Evolutionary conservation across 495 filamentous ascomycete genomes (phyloP), one percentile per base, ranked within the genome.

Genomic region (Xylaria acuta): DNA sequence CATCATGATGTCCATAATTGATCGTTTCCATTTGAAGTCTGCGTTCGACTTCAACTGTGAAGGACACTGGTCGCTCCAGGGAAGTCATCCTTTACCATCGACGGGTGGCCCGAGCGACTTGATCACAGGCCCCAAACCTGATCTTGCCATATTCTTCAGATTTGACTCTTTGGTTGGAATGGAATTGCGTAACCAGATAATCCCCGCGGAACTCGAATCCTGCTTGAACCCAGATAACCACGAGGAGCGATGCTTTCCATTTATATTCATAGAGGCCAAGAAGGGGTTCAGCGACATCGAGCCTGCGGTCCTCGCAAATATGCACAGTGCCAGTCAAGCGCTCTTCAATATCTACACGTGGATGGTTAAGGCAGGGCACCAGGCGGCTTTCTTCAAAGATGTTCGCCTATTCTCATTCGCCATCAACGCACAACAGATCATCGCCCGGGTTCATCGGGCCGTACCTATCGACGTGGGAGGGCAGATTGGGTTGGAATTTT

Each of bases 301-400:
- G 8, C 1, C 25, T 51, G 43, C 63, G 5, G 9, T 65, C 14
- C 27, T 18, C 4, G 45, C 27, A 9, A 66, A 53, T 38, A 36
- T 66, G 43, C 64, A 66, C 45, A 53, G 43, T 51, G 63, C 63
- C 1, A 66, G 43, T 16, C 64, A 66, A 66, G 64, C 64, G 16
- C 64, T 66, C 14, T 66, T 38, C 64, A 66, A 66, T 30, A 66
- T 66, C 64, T 66, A 53, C 7, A 22, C 18, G 20, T 66, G 64
- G 64, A 60, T 60, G 32, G 22, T 1, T 3, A 30, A 11, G 9
- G 51, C 22, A 54, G 51, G 22, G 22, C 7, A 54, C 9, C 6
- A 54, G 22, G 51, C n/a, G 22, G 22, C 51, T 9, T 54, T 54
- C 9, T 54, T 54, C 51, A 54, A 54, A 54, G 51, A 54, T 6